Evolutionary conservation across 1,284 basidiomycete genomes (phyloP), one percentile per base, ranked within the genome.

Genomic region (Ceratobasidium sp.): DNA sequence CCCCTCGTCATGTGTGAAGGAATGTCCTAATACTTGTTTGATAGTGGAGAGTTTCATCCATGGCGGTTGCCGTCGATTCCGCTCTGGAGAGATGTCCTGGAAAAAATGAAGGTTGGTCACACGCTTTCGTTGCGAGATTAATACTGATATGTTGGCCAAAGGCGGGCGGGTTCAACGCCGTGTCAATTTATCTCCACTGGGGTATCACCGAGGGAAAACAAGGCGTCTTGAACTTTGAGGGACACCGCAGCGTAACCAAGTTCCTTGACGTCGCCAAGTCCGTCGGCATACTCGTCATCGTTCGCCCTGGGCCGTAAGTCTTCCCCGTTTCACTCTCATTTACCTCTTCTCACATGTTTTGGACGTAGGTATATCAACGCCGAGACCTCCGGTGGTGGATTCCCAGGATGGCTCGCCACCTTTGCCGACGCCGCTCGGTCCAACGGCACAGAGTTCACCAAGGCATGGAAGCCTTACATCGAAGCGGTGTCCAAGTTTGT

Each of bases 121-220:
- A 23, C 5, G 6, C 13, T 47, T 47, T 21, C 5, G 21, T 47
- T 21, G 18, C 16, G 6, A 5, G 6, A 47, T 47, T 5, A 16
- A 14, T 47, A 18, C 26, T 43, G 41, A 63, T 41, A 30, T 21
- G 13, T 18, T 16, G 14, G 6, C n/a, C 6, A 23, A 16, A 74
- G 73, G 73, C 69, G 43, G 73, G 57, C 16, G 73, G 73, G 3
- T 74, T 74, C 47, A 74, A 74, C 28, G 70, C 58, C 28, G 73
- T 74, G 23, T 74, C 73, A 11, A 74, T 70, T 18, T 74, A 74
- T 44, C 54, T 72, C 23, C 69, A 74, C 41, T 74, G 73, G 73
- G 73, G 73, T 30, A 38, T 74, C 26, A 55, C 63, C 28, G 73
- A 74, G 47, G 70, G 73, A 28, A 74, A 74, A 49, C 57, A 58